phyloP scores from a whole-genome alignment of 2,329 filamentous ascomycete species.

The Xylaria sp. region DNA sequence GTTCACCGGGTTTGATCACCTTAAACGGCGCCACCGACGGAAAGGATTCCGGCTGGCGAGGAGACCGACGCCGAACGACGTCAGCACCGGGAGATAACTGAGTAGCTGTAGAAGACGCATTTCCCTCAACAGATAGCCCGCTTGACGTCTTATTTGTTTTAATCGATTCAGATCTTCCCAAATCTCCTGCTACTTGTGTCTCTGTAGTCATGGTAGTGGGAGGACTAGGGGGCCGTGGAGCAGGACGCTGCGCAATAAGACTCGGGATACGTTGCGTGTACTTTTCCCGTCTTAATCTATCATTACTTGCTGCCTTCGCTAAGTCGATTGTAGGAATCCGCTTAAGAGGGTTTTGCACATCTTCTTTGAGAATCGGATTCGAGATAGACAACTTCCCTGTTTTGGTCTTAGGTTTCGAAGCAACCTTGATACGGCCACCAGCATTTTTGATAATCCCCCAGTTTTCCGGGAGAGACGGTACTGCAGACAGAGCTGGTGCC shows the following conservation, averaged over 20 bases:
- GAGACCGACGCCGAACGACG: constrained; percentile 62
- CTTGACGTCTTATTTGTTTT: constrained; percentile 41
- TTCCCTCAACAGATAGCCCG: constrained; percentile 47
- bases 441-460: constrained; percentile 27
- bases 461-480: constrained; percentile 26
- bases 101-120: constrained; percentile 57
- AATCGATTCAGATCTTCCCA: constrained; percentile 42
- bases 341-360: constrained; percentile 42
- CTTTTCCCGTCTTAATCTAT: constrained; percentile 56
- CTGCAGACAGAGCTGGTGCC: constrained; percentile 32
- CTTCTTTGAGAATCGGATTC: constrained; percentile 55
- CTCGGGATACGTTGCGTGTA: constrained; percentile 45
- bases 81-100: constrained; percentile 63
- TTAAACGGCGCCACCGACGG: constrained; percentile 40
- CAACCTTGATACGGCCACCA: constrained; percentile 37
- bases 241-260: constrained; percentile 50
- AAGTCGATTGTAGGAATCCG: constrained; percentile 58
- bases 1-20: constrained; percentile 44
- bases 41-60: constrained; percentile 50
- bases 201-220: constrained; percentile 49
- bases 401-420: constrained; percentile 43
- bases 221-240: constrained; percentile 51
- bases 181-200: constrained; percentile 51
- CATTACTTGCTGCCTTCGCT: constrained; percentile 58
- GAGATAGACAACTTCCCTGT: constrained; percentile 60